phyloP scores from a whole-genome alignment of 140 eudicot genomes.

The Ambrosia hybrid region DNA sequence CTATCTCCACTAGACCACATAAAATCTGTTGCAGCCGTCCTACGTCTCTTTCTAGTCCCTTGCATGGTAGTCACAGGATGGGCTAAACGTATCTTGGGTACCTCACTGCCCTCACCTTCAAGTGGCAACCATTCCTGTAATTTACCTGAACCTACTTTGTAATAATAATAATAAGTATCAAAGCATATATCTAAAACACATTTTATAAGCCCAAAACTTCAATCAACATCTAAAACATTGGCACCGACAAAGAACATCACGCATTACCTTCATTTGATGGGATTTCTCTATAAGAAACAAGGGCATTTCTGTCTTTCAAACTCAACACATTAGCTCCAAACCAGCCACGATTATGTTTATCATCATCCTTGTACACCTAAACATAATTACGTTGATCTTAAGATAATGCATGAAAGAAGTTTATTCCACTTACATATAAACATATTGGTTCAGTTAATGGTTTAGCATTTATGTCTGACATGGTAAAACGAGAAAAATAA shows the following conservation, averaged over 20 bases:
- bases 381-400: slow-evolving; percentile 12
- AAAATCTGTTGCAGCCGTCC: slow-evolving; percentile 60
- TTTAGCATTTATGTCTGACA: background rate
- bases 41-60: slow-evolving; percentile 66
- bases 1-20: slow-evolving; percentile 73
- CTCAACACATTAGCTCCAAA: slow-evolving; percentile 56
- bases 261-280: slow-evolving; percentile 63
- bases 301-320: slow-evolving; percentile 57
- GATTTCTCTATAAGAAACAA: slow-evolving; percentile 51
- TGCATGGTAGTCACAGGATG: slow-evolving; percentile 50
- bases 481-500: background rate
- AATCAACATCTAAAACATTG: background rate
- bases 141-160: slow-evolving; percentile 33
- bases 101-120: slow-evolving; percentile 44
- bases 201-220: background rate
- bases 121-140: slow-evolving; percentile 73
- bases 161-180: background rate
- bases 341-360: slow-evolving; percentile 57
- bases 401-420: slow-evolving; percentile 15
- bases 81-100: slow-evolving; percentile 63
- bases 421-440: background rate
- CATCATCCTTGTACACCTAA: slow-evolving; percentile 65
- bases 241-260: background rate
- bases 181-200: background rate
- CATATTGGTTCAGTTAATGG: background rate